Evolutionary conservation across 176 grass and related monocot genomes (phyloP).

Genomic region (Saccharum spontaneum): DNA sequence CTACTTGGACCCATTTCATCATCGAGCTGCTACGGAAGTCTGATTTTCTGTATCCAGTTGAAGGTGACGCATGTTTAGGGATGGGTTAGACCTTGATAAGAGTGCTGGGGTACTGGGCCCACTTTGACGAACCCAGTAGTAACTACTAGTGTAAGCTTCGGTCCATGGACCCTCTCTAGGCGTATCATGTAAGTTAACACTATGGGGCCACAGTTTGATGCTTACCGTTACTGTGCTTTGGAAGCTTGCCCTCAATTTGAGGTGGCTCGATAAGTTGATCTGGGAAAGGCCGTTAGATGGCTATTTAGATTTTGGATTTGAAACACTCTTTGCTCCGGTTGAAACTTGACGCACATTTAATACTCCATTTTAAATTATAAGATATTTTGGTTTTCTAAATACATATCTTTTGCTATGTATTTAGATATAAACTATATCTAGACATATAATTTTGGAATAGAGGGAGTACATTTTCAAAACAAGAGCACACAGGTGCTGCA

Average conservation of each 20-base stretch:
- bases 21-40: not conserved
- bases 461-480: too few relatives aligned
- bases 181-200: not conserved
- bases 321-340: not conserved
- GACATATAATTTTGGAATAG: too few relatives aligned
- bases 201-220: not conserved
- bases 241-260: too few relatives aligned
- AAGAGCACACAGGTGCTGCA: too few relatives aligned
- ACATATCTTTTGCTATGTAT: too few relatives aligned
- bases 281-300: too few relatives aligned
- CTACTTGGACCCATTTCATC: not conserved
- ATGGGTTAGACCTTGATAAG: not conserved
- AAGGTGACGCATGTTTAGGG: not conserved
- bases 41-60: not conserved
- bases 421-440: too few relatives aligned
- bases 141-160: not conserved
- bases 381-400: too few relatives aligned
- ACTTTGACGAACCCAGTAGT: not conserved
- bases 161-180: too few relatives aligned
- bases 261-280: not conserved
- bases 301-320: not conserved
- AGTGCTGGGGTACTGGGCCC: not conserved
- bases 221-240: not conserved
- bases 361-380: too few relatives aligned
- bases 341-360: too few relatives aligned